Conservation (phyloP, 2,329 filamentous ascomycete species). For the Exophiala sp. region DNA sequence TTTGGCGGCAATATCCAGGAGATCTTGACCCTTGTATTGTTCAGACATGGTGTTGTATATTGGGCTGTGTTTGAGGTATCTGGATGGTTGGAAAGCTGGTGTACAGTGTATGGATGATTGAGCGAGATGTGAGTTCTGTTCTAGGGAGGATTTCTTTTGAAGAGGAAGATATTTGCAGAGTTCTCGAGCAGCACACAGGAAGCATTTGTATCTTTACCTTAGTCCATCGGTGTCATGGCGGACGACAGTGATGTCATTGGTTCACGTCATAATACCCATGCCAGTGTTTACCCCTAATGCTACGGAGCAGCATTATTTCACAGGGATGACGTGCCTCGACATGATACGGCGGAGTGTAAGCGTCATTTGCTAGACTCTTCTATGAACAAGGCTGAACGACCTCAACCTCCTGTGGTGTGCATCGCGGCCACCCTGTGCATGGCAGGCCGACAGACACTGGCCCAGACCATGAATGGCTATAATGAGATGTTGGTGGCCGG, state of each 20-base stretch:
- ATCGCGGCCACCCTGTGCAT: too few species aligned
- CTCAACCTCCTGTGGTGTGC: too few species aligned
- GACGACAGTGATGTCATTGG: conserved; percentile 6
- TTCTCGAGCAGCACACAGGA: too few species aligned
- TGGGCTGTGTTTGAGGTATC: not conserved
- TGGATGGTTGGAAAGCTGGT: not conserved
- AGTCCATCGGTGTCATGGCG: not conserved
- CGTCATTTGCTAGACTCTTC: too few species aligned
- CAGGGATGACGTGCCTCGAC: too few species aligned
- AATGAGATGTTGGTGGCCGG: too few species aligned
- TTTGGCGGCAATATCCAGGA: conserved; percentile 29
- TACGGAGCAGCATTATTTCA: too few species aligned
- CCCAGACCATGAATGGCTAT: too few species aligned
- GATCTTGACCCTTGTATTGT: conserved; percentile 24
- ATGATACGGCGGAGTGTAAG: not conserved
- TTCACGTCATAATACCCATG: conserved; percentile 14
- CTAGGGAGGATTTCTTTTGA: too few species aligned
- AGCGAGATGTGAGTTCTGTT: not conserved
- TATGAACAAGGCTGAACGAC: conserved; percentile 1
- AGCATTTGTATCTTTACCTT: conserved; percentile 1
- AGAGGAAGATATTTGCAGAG: too few species aligned
- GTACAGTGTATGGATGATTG: not conserved
- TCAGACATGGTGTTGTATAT: conserved; percentile 12
- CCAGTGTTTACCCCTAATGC: too few species aligned
- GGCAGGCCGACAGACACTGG: too few species aligned